Percentiles rank a stretch among this genome's conserved stretches.
These are phyloP conservation scores for Aspergillus sclerotioniger DNA, from an alignment of 495 filamentous ascomycete genomes.

Conservation along the genomic window DNA sequence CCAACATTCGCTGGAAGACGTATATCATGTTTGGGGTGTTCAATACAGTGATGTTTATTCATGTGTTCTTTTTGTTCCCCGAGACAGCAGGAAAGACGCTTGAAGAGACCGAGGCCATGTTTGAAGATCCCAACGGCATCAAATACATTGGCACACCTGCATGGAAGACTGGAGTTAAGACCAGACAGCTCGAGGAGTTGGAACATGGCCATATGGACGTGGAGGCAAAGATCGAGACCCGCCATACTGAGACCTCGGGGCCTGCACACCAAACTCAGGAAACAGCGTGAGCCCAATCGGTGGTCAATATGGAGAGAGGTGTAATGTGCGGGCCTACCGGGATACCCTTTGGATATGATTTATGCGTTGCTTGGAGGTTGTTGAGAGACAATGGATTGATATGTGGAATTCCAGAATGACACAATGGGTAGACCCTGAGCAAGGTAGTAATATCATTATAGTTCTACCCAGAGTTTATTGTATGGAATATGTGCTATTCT, in stretches of 20 bases:
- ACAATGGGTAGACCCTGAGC: too few species aligned
- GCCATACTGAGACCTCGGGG: neutral
- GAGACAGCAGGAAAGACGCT: constrained; percentile 70
- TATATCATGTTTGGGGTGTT: constrained; percentile 77
- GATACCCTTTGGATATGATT: neutral
- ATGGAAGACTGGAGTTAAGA: neutral
- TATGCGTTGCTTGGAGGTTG: neutral
- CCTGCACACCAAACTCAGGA: neutral
- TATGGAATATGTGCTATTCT: too few species aligned
- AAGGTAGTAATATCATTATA: too few species aligned
- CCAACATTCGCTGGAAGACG: constrained; percentile 68
- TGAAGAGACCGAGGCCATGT: constrained; percentile 61
- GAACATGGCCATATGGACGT: neutral
- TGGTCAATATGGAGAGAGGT: neutral
- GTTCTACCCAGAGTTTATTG: too few species aligned
- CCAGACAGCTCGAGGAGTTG: neutral
- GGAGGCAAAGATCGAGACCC: neutral
- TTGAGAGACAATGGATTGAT: constrained; percentile 9
- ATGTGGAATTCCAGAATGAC: too few species aligned
- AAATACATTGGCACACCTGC: neutral
- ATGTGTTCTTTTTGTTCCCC: constrained; percentile 67
- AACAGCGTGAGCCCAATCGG: neutral
- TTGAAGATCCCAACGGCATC: constrained; percentile 15
- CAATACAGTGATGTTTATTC: constrained; percentile 59
- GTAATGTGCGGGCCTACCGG: neutral